phyloP scores from a whole-genome alignment of 2,329 filamentous ascomycete genomes.

The Sodiomyces alkalinus region DNA sequence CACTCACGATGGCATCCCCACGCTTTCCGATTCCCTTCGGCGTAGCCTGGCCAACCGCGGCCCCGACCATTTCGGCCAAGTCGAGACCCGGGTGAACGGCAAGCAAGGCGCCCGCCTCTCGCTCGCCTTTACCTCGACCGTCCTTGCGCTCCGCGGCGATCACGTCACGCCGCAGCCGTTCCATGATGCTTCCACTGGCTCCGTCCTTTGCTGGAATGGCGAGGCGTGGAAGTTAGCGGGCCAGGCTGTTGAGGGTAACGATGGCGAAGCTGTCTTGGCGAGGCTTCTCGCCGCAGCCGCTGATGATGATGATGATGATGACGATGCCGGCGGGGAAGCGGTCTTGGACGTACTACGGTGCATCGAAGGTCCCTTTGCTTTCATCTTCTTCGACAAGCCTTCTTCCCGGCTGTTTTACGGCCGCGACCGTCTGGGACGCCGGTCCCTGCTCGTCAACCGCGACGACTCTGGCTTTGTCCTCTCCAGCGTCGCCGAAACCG shows the following conservation, averaged over 20 bases:
- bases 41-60: conserved; percentile 38
- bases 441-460: conserved; percentile 57
- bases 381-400: conserved; percentile 61
- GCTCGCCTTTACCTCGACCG: conserved; percentile 63
- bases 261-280: conserved; percentile 55
- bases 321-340: conserved; percentile 13
- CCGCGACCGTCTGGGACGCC: conserved; percentile 72
- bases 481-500: conserved; percentile 52
- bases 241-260: conserved; percentile 52
- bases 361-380: conserved; percentile 76
- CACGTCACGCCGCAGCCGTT: conserved; percentile 61
- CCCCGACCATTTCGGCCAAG: conserved; percentile 40
- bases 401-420: conserved; percentile 59
- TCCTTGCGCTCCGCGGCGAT: conserved; percentile 75
- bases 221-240: conserved; percentile 72
- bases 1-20: conserved; percentile 16
- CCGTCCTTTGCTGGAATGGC: conserved; percentile 88
- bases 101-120: conserved; percentile 17
- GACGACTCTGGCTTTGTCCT: conserved; percentile 35
- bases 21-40: conserved; percentile 22
- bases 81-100: conserved; percentile 15
- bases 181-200: conserved; percentile 35
- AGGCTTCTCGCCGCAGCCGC: conserved; percentile 32
- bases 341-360: conserved; percentile 39
- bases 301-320: conserved; percentile 10